Base-by-base conservation (phyloP, 208 protist genomes). In the Acanthamoeba lenticulata region DNA sequence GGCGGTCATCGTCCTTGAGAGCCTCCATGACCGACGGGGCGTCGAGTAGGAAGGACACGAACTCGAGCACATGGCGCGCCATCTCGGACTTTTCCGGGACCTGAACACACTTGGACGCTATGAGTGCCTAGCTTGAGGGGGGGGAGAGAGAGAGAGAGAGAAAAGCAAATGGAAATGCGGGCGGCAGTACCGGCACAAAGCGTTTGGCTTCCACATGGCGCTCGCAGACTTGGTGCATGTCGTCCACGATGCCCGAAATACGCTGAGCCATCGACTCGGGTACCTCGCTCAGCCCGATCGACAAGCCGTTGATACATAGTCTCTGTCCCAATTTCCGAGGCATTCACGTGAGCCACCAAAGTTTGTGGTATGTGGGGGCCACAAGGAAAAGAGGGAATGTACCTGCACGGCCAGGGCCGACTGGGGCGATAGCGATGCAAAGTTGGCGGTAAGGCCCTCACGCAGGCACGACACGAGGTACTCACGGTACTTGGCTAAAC, bases 1-100 rank as follows among this genome's bases (percentile, higher is more conserved):
- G 81, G 32, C 81, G 81, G 81, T 90, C 81, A 44, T 90, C 81
- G 34, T 90, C 81, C 81, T 90, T 90, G 38, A 90, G 81, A 6
- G 21, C 21, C 4, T 27, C 17, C 44, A 49, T 9, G 21, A 90
- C 27, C n/a, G 49, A 62, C 13, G 81, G 44, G 17, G 81, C 44
- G 21, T 90, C 81, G n/a, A 90, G 38, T 17, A 90, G 52, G 52
- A 55, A 55, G 40, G 81, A 55, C 32, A 67, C 55, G 32, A 90
- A 90, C 32, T 90, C 81, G 34, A 90, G 81, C 52, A 65, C 45
- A 62, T 90, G 81, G 47, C 81, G 81, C 19, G 81, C 81, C 19
- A 90, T 15, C 52, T 90, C 81, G 4, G 81, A 90, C 81, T 62
- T 90, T 19, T 90, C 44, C 4, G 32, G 40, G 17, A 81, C 45